Conservation (phyloP, 2,329 filamentous ascomycete species). For the Microdochium bolleyi region DNA sequence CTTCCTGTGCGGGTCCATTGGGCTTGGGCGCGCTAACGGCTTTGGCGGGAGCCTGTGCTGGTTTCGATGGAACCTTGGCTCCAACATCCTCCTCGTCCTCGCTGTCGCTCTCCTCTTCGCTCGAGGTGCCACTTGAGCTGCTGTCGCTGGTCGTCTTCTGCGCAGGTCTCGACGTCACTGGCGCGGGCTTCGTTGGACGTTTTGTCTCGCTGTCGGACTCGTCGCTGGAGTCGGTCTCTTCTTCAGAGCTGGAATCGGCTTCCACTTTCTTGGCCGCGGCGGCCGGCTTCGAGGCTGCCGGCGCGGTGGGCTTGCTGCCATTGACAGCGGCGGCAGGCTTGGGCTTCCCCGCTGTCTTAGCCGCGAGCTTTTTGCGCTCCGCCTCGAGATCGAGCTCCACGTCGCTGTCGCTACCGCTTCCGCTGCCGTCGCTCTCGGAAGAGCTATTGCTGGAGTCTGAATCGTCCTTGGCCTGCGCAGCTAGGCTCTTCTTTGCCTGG, state of each 20-base stretch:
- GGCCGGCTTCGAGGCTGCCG: constrained; percentile 2
- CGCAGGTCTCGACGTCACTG: constrained; percentile 12
- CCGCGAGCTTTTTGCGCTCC: constrained; percentile 21
- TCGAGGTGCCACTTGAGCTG: constrained; percentile 1
- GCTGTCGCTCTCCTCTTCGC: constrained; percentile 16
- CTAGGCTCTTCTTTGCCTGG: constrained; percentile 8
- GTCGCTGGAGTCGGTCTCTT: constrained; percentile 5
- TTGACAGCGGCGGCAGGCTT: constrained; percentile 2
- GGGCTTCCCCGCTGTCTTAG: constrained; percentile 17
- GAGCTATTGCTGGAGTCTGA: constrained; percentile 21
- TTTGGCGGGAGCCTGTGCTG: constrained; percentile 6
- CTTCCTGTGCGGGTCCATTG: background rate
- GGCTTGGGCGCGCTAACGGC: background rate
- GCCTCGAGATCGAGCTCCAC: constrained; percentile 19
- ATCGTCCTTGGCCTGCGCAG: constrained; percentile 20
- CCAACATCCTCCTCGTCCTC: constrained; percentile 19
- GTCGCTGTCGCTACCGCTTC: constrained; percentile 24
- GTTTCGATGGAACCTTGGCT: background rate
- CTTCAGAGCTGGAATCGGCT: constrained; percentile 1
- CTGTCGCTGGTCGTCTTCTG: constrained; percentile 10
- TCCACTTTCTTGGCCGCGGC: constrained; percentile 8
- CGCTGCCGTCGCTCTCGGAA: constrained; percentile 21
- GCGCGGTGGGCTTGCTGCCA: constrained; percentile 5
- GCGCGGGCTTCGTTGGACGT: background rate
- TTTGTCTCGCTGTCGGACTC: background rate